Percentiles rank a stretch among this genome's conserved stretches.
Evolutionary conservation across 164 flowering plant genomes (phyloP).

Genomic region (Protea cynaroides): DNA sequence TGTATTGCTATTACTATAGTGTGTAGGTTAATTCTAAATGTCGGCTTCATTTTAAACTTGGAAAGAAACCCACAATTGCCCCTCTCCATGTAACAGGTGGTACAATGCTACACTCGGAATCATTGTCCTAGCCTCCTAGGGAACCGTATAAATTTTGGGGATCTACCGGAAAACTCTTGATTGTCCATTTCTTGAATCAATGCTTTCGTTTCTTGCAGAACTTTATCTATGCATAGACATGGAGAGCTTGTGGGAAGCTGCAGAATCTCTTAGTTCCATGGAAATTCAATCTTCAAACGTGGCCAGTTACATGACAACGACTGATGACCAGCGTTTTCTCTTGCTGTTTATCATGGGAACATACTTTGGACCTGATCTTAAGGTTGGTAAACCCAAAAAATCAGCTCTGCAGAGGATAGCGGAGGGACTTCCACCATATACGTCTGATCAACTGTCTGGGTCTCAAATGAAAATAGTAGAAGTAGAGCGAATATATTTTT

Average conservation of each 20-base stretch:
- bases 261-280: conserved; percentile 10
- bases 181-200: neutral
- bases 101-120: too few species aligned
- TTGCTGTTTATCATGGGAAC: conserved; percentile 44
- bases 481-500: conserved; percentile 34
- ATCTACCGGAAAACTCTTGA: neutral
- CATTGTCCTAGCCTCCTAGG: too few species aligned
- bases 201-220: neutral
- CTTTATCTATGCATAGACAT: conserved; percentile 5
- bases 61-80: too few species aligned
- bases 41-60: too few species aligned
- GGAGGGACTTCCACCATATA: conserved; percentile 40
- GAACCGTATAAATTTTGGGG: neutral
- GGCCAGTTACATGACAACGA: conserved; percentile 12
- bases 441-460: conserved; percentile 31
- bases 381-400: conserved; percentile 25
- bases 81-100: too few species aligned
- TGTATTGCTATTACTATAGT: too few species aligned
- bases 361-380: conserved; percentile 59
- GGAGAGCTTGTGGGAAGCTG: conserved; percentile 11
- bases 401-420: conserved; percentile 40
- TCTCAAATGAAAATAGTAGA: conserved; percentile 31
- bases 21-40: too few species aligned
- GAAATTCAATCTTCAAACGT: neutral
- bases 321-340: conserved; percentile 43